Conservation (phyloP, 805 yeast genomes). For the Dipodascopsis uninucleata region DNA sequence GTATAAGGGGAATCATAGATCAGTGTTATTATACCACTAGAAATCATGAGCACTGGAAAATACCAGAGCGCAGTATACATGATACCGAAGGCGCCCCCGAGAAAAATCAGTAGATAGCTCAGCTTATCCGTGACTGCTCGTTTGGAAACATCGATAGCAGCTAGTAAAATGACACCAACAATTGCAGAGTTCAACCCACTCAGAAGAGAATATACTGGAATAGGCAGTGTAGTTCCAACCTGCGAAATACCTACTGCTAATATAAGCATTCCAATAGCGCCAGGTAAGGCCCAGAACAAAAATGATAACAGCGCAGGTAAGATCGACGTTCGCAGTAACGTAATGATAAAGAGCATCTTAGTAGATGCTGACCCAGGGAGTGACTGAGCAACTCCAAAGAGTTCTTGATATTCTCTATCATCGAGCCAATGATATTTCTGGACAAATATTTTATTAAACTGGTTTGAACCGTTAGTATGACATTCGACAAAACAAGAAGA, state of each 20-base stretch:
- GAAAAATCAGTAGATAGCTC: conserved; percentile 14
- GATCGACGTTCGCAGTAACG: conserved; percentile 18
- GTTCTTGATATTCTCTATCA: conserved; percentile 21
- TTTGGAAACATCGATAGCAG: conserved; percentile 19
- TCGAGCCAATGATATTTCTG: conserved; percentile 22
- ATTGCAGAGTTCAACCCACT: conserved; percentile 24
- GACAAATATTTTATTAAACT: conserved; percentile 20
- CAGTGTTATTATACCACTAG: conserved; percentile 16
- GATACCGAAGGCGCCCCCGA: conserved; percentile 20
- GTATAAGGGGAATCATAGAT: conserved; percentile 17
- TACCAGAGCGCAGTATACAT: conserved; percentile 23
- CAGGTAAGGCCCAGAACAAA: conserved; percentile 23
- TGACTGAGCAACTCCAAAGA: conserved; percentile 22
- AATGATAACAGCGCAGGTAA: conserved; percentile 22
- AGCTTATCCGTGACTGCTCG: conserved; percentile 22
- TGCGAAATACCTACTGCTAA: conserved; percentile 25
- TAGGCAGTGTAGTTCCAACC: conserved; percentile 16
- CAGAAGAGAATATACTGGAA: conserved; percentile 21
- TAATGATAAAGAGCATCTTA: conserved; percentile 21
- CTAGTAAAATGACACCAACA: conserved; percentile 24
- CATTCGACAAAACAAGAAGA: too few species aligned
- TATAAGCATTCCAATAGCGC: conserved; percentile 22
- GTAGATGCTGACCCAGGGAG: conserved; percentile 27
- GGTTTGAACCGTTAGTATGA: too few species aligned
- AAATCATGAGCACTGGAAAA: conserved; percentile 23